Evolutionary conservation across 2,329 filamentous ascomycete genomes (phyloP).

Genomic region (Curvularia sp.): DNA sequence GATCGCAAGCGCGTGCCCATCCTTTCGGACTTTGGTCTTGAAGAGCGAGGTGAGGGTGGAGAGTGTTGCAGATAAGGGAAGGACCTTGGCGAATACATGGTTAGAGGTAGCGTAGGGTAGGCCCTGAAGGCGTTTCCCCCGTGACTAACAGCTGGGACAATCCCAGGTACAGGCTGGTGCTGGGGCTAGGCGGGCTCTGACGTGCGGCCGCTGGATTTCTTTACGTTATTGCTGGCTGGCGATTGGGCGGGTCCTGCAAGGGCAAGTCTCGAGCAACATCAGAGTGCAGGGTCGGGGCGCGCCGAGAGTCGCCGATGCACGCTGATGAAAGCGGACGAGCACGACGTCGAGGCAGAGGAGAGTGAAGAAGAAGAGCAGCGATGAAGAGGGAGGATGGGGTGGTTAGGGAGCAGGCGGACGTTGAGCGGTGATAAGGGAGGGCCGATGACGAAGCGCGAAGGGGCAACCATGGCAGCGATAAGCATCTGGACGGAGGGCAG

Average conservation of each 20-base stretch:
- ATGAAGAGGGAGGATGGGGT: background rate
- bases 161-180: conserved; percentile 24
- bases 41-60: conserved; percentile 43
- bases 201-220: conserved; percentile 36
- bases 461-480: conserved; percentile 13
- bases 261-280: conserved; percentile 35
- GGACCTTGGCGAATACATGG: conserved; percentile 56
- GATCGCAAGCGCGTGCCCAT: conserved; percentile 42
- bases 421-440: conserved; percentile 12
- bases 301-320: conserved; percentile 19
- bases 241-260: conserved; percentile 42
- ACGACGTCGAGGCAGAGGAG: conserved; percentile 5
- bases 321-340: conserved; percentile 4
- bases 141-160: conserved; percentile 33
- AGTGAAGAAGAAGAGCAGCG: background rate
- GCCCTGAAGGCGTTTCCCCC: conserved; percentile 34
- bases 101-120: conserved; percentile 18
- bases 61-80: conserved; percentile 51
- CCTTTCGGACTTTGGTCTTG: conserved; percentile 30
- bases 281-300: conserved; percentile 35
- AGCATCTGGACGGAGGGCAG: conserved; percentile 18
- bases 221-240: conserved; percentile 49
- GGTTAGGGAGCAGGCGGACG: background rate
- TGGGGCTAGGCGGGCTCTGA: conserved; percentile 34
- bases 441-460: conserved; percentile 16